phyloP scores from a whole-genome alignment of 2,329 filamentous ascomycete genomes.

The Aspergillus sp. region DNA sequence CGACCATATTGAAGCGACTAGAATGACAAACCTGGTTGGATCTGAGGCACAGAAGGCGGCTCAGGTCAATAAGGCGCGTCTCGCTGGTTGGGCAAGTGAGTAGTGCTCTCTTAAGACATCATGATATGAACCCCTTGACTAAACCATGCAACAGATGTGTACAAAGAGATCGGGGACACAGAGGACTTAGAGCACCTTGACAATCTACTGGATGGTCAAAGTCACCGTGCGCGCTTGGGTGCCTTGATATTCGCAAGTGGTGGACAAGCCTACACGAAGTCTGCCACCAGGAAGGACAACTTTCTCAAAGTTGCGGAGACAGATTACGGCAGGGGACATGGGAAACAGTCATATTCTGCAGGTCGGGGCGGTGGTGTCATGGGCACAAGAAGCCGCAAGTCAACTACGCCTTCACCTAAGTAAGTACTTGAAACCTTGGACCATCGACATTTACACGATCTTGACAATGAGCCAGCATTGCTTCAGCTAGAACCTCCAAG shows the following conservation, averaged over 20 bases:
- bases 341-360: background rate
- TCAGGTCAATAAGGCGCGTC: conserved; percentile 15
- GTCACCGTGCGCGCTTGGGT: conserved; percentile 27
- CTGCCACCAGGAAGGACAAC: conserved; percentile 1
- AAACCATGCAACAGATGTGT: conserved; percentile 20
- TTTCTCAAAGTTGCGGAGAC: background rate
- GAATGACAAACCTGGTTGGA: conserved; percentile 24
- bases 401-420: background rate
- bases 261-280: conserved; percentile 8
- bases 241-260: conserved; percentile 14
- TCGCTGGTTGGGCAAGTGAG: conserved; percentile 31
- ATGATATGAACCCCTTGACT: conserved; percentile 2
- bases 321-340: background rate
- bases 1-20: conserved; percentile 21
- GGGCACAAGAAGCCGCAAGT: conserved; percentile 15
- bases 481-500: conserved; percentile 1
- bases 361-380: conserved; percentile 21
- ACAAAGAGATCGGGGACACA: conserved; percentile 23
- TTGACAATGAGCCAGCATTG: background rate
- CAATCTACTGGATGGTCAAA: conserved; percentile 32
- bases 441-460: background rate
- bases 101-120: background rate
- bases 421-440: background rate
- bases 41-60: conserved; percentile 22
- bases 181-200: conserved; percentile 24